Percentiles rank a stretch among this genome's conserved stretches.
These are phyloP conservation scores for Globisporangium recalcitrans DNA, from an alignment of 352 stramenopile species.

Conservation along the genomic window DNA sequence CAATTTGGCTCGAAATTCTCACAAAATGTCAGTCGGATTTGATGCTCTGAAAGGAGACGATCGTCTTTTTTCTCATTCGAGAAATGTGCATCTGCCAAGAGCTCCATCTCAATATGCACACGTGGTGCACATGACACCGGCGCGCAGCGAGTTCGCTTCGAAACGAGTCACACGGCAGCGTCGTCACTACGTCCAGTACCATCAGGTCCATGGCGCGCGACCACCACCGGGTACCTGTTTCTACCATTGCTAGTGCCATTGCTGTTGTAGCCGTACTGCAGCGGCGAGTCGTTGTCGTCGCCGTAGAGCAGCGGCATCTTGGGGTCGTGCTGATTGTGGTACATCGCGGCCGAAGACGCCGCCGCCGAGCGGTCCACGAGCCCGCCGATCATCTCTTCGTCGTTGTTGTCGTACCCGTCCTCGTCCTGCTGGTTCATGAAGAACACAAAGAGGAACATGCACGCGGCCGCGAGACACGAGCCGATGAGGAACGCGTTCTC, in stretches of 20 bases:
- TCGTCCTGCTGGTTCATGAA: constrained; percentile 77
- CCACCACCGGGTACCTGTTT: constrained; percentile 19
- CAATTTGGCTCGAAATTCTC: too few relatives aligned
- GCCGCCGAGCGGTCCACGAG: constrained; percentile 26
- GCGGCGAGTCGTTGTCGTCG: constrained; percentile 21
- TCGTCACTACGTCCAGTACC: constrained; percentile 5
- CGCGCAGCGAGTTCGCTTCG: neutral
- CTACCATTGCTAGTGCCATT: constrained; percentile 10
- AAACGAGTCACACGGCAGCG: constrained; percentile 11
- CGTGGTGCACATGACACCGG: neutral
- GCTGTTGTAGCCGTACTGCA: constrained; percentile 10
- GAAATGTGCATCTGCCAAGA: too few relatives aligned
- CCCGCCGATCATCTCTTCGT: constrained; percentile 21
- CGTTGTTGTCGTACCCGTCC: constrained; percentile 15
- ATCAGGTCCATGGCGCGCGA: neutral
- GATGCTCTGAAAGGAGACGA: too few relatives aligned
- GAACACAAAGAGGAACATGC: constrained; percentile 81
- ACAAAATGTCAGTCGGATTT: too few relatives aligned
- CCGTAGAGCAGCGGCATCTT: constrained; percentile 61
- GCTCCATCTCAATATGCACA: neutral
- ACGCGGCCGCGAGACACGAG: constrained; percentile 64
- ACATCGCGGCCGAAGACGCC: constrained; percentile 1
- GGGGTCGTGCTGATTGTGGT: constrained; percentile 31
- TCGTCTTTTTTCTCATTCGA: too few relatives aligned
- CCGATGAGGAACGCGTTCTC: constrained; percentile 65